These are phyloP conservation scores for Vanderwaltozyma tropicalis DNA, from an alignment of 805 yeast species.

Conservation along the genomic window DNA sequence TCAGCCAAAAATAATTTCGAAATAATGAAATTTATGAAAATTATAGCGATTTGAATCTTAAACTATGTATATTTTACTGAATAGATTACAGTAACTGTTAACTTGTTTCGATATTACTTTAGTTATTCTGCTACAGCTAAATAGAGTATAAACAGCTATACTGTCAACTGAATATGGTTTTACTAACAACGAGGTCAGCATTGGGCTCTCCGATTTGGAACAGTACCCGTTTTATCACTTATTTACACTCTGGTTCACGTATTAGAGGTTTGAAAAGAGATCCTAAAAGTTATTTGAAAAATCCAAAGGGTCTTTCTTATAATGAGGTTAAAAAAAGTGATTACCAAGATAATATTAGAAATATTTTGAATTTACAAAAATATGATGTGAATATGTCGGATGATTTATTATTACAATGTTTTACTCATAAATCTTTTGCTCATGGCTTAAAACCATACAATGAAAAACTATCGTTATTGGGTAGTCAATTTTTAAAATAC, in stretches of 20 bases:
- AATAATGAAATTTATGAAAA: too few relatives aligned
- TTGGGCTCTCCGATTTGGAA: not conserved
- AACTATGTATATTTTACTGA: too few relatives aligned
- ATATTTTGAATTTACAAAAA: constrained; percentile 15
- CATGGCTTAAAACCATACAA: constrained; percentile 85
- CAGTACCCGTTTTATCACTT: constrained; percentile 26
- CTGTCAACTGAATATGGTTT: too few relatives aligned
- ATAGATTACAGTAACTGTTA: too few relatives aligned
- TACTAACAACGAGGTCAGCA: not conserved
- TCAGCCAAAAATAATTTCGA: too few relatives aligned
- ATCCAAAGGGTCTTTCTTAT: constrained; percentile 44
- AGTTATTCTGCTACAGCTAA: too few relatives aligned
- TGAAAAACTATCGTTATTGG: constrained; percentile 70
- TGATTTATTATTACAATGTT: constrained; percentile 57
- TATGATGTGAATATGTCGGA: constrained; percentile 40
- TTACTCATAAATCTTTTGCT: constrained; percentile 92
- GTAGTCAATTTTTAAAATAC: constrained; percentile 48
- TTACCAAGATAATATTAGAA: constrained; percentile 26
- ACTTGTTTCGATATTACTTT: too few relatives aligned
- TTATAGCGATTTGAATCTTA: too few relatives aligned
- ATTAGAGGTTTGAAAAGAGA: constrained; percentile 65
- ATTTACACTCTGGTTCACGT: constrained; percentile 38
- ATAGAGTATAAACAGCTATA: too few relatives aligned
- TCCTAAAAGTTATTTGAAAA: constrained; percentile 45
- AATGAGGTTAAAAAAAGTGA: constrained; percentile 38